Conservation (phyloP, 2,329 filamentous ascomycete genomes). For the Talaromyces rugulosus region DNA sequence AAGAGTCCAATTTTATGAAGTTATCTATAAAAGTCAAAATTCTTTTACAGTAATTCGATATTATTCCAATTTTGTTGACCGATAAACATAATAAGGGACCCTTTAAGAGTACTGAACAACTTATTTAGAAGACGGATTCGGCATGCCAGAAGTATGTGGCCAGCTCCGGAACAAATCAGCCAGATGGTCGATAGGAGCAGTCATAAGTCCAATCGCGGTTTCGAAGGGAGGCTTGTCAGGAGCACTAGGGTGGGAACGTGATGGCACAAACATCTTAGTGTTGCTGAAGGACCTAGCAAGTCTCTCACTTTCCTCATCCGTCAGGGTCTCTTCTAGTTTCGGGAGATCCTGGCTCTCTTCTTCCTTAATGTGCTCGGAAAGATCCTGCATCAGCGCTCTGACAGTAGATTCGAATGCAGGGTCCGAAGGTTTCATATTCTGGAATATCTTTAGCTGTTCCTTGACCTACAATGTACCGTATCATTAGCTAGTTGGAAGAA, state of each 20-base stretch:
- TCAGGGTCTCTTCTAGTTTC: slow-evolving; percentile 43
- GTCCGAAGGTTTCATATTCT: slow-evolving; percentile 40
- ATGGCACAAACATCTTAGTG: slow-evolving; percentile 53
- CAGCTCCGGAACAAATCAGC: slow-evolving; percentile 55
- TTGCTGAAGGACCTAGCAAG: slow-evolving; percentile 44
- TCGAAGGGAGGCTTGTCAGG: slow-evolving; percentile 54
- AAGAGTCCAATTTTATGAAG: too few species aligned
- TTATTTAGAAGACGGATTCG: neutral
- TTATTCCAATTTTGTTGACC: too few species aligned
- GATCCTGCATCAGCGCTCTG: slow-evolving; percentile 40
- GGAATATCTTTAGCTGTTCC: slow-evolving; percentile 47
- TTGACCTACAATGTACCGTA: too few species aligned
- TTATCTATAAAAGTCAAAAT: neutral
- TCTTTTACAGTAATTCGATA: too few species aligned
- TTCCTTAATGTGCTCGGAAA: slow-evolving; percentile 47
- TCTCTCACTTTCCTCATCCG: slow-evolving; percentile 28
- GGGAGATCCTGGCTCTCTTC: slow-evolving; percentile 51
- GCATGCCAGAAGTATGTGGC: slow-evolving; percentile 22
- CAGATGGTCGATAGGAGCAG: slow-evolving; percentile 55
- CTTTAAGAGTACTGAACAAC: neutral
- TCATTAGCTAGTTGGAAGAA: too few species aligned
- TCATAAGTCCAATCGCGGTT: slow-evolving; percentile 50
- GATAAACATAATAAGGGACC: too few species aligned
- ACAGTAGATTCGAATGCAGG: slow-evolving; percentile 40
- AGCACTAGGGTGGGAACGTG: slow-evolving; percentile 49